Evolutionary conservation across 2,329 filamentous ascomycete genomes (phyloP).

Genomic region (Fusarium sp.): DNA sequence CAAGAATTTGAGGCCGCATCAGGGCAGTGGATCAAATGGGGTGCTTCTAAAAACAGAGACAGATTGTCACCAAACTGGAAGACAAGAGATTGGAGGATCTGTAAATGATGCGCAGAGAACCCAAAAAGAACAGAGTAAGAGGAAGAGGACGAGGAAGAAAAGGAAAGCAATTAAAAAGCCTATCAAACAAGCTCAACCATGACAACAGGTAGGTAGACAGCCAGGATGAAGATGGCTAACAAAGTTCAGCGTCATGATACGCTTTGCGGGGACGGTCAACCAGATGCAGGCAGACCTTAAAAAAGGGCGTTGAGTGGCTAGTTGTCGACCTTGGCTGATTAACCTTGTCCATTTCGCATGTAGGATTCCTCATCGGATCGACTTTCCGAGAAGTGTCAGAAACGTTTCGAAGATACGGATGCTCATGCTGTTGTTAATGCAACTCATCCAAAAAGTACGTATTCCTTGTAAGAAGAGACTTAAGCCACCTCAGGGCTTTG

Average conservation of each 20-base stretch:
- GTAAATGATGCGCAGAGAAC: constrained; percentile 33
- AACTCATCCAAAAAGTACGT: constrained; percentile 15
- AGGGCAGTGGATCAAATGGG: constrained; percentile 26
- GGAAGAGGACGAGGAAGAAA: constrained; percentile 5
- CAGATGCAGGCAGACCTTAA: constrained; percentile 18
- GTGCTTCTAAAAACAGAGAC: constrained; percentile 45
- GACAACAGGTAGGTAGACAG: no score
- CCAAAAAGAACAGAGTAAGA: constrained; percentile 6
- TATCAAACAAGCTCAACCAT: constrained; percentile 32
- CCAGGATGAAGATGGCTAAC: no score
- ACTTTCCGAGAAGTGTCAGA: constrained; percentile 39
- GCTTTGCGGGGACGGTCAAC: constrained; percentile 33
- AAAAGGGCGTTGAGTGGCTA: constrained; percentile 28
- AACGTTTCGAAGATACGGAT: constrained; percentile 30
- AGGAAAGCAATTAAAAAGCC: constrained; percentile 3
- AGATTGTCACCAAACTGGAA: constrained; percentile 28
- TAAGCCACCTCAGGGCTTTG: constrained; percentile 10
- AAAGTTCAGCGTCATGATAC: constrained; percentile 25
- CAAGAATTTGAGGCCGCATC: constrained; percentile 21
- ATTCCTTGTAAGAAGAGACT: constrained; percentile 9
- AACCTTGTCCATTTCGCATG: constrained; percentile 32
- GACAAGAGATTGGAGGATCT: constrained; percentile 46
- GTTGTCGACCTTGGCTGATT: constrained; percentile 13
- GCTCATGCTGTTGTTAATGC: constrained; percentile 14
- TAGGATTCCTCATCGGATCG: constrained; percentile 38